These are phyloP conservation scores for Inga leiocalycina DNA, from an alignment of 306 rosid genomes.

Conservation along the genomic window DNA sequence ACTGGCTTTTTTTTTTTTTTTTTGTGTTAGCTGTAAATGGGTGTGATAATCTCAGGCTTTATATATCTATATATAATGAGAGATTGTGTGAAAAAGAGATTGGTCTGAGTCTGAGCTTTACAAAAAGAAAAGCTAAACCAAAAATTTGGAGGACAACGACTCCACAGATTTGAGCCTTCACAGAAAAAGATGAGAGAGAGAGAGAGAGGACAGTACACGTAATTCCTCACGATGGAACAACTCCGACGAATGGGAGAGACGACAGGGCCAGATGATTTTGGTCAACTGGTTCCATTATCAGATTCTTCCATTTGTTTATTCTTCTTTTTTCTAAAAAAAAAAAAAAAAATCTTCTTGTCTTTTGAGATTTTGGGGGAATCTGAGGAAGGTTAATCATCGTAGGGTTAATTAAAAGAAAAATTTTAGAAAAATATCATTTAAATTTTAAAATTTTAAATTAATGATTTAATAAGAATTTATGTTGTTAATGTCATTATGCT, in stretches of 20 bases:
- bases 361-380: neutral
- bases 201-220: neutral
- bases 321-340: too few relatives aligned
- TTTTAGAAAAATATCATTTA: too few relatives aligned
- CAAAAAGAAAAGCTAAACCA: neutral
- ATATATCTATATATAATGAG: neutral
- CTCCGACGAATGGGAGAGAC: constrained; percentile 34
- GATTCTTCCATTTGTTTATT: constrained; percentile 15
- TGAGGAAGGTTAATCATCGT: constrained; percentile 17
- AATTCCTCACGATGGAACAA: constrained; percentile 36
- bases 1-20: neutral
- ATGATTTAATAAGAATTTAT: too few relatives aligned
- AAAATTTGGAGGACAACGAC: constrained; percentile 36
- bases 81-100: neutral
- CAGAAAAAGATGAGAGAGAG: neutral
- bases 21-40: neutral
- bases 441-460: too few relatives aligned
- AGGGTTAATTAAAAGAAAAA: neutral
- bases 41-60: constrained; percentile 10
- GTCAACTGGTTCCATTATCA: constrained; percentile 47
- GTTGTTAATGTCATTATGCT: too few relatives aligned
- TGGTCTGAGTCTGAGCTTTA: neutral
- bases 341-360: neutral
- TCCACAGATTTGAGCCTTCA: constrained; percentile 37
- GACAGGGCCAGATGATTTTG: constrained; percentile 31